Percentiles rank a stretch among this genome's conserved stretches.
These are phyloP conservation scores for Penicillium dipodomyicola DNA, from an alignment of 495 filamentous ascomycete species.

Conservation along the genomic window DNA sequence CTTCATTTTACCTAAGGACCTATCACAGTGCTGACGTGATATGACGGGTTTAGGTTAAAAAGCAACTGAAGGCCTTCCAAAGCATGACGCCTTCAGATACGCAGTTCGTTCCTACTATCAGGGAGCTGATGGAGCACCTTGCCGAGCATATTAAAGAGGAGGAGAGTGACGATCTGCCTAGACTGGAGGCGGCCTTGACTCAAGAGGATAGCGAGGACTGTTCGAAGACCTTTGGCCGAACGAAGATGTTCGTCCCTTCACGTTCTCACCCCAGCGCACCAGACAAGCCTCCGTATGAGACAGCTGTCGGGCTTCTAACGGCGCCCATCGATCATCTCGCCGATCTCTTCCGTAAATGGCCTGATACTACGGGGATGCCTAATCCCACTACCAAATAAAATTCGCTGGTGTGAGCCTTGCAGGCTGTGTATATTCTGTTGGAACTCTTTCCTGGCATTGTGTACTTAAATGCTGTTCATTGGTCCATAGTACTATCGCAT, in stretches of 20 bases:
- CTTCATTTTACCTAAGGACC: background rate
- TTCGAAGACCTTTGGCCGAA: slow-evolving; percentile 54
- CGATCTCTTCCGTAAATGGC: slow-evolving; percentile 36
- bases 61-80: slow-evolving; percentile 60
- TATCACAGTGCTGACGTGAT: background rate
- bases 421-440: too few species aligned
- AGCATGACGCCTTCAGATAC: slow-evolving; percentile 45
- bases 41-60: slow-evolving; percentile 52
- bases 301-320: slow-evolving; percentile 28
- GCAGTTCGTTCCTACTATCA: slow-evolving; percentile 51
- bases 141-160: slow-evolving; percentile 60
- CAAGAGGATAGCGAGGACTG: slow-evolving; percentile 38
- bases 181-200: slow-evolving; percentile 48
- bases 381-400: slow-evolving; percentile 18
- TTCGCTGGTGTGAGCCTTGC: too few species aligned
- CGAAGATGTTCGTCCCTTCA: slow-evolving; percentile 61
- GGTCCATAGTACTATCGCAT: too few species aligned
- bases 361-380: slow-evolving; percentile 25
- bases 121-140: slow-evolving; percentile 52
- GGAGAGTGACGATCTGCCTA: slow-evolving; percentile 54
- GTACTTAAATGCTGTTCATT: too few species aligned
- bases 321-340: slow-evolving; percentile 37
- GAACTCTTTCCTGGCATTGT: too few species aligned
- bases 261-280: slow-evolving; percentile 52
- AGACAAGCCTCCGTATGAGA: slow-evolving; percentile 36